phyloP scores from a whole-genome alignment of 2,329 filamentous ascomycete genomes.

The Sclerotinia nivalis region DNA sequence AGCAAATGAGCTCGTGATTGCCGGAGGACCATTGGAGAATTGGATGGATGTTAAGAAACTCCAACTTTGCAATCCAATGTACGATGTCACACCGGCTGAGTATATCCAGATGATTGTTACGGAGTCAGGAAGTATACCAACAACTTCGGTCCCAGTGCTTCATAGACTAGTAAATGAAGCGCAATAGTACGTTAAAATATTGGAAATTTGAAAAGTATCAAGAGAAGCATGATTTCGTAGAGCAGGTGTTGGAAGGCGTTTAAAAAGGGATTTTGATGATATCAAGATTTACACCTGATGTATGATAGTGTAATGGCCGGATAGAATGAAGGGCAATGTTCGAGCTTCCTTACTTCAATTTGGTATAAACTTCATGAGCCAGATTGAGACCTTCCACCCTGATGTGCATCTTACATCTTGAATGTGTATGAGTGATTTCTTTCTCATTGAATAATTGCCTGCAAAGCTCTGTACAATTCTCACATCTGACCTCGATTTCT shows the following conservation, averaged over 20 bases:
- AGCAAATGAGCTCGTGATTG: conserved; percentile 59
- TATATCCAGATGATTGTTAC: conserved; percentile 88
- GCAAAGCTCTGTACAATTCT: conserved; percentile 19
- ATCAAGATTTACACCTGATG: conserved; percentile 22
- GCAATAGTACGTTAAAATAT: conserved; percentile 26
- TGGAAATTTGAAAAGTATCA: not conserved
- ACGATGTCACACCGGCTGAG: conserved; percentile 86
- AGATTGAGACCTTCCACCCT: not conserved
- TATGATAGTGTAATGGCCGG: conserved; percentile 29
- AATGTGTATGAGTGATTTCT: not conserved
- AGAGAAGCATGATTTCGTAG: not conserved
- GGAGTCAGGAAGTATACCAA: conserved; percentile 83
- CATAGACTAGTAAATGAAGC: conserved; percentile 57
- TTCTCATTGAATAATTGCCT: conserved; percentile 8
- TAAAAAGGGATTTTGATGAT: conserved; percentile 6
- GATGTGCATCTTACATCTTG: not conserved
- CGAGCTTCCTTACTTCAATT: not conserved
- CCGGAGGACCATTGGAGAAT: conserved; percentile 46
- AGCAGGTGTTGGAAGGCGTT: conserved; percentile 12
- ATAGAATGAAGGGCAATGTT: conserved; percentile 4
- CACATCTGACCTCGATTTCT: not conserved
- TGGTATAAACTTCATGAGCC: not conserved
- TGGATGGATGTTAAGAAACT: conserved; percentile 61
- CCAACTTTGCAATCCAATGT: conserved; percentile 74
- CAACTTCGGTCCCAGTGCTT: conserved; percentile 78